Percentiles rank a stretch among this genome's conserved stretches.
phyloP scores from a whole-genome alignment of 148 eudicot species.

The Camellia sinensis region DNA sequence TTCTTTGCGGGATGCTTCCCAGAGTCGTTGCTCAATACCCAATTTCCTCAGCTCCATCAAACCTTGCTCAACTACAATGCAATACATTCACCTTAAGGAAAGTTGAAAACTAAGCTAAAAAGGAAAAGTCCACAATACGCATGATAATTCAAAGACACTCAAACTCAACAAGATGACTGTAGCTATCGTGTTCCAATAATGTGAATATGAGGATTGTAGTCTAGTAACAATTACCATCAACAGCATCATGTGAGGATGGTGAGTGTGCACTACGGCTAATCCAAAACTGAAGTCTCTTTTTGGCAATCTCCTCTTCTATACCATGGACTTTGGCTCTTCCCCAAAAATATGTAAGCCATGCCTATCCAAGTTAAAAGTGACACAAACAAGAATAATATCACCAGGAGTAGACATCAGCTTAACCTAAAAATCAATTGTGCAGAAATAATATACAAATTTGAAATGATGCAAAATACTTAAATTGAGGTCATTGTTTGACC shows the following conservation, averaged over 20 bases:
- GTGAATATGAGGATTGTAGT: not conserved
- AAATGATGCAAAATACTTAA: not conserved
- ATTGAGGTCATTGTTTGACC: not conserved
- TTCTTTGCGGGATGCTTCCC: conserved; percentile 69
- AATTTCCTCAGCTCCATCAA: conserved; percentile 74
- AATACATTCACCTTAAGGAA: conserved; percentile 7
- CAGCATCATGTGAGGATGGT: conserved; percentile 91
- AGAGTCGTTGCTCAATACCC: conserved; percentile 58
- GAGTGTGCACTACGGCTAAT: conserved; percentile 69
- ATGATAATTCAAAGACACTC: not conserved
- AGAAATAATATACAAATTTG: not conserved
- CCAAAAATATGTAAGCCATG: conserved; percentile 96
- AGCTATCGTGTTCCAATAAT: too few species aligned
- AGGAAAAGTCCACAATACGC: not conserved
- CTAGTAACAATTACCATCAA: conserved; percentile 55
- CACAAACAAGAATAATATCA: not conserved
- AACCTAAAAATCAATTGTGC: not conserved
- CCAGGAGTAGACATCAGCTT: not conserved
- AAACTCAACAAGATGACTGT: not conserved
- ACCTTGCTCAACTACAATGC: conserved; percentile 65
- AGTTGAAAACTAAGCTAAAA: not conserved
- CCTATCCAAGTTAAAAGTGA: conserved; percentile 41
- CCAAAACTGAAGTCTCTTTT: conserved; percentile 80
- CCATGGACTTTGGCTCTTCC: conserved; percentile 69
- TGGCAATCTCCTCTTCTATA: conserved; percentile 71